phyloP scores from a whole-genome alignment of 1,139 yeast genomes.

The Sugiyamaella xylanicola region DNA sequence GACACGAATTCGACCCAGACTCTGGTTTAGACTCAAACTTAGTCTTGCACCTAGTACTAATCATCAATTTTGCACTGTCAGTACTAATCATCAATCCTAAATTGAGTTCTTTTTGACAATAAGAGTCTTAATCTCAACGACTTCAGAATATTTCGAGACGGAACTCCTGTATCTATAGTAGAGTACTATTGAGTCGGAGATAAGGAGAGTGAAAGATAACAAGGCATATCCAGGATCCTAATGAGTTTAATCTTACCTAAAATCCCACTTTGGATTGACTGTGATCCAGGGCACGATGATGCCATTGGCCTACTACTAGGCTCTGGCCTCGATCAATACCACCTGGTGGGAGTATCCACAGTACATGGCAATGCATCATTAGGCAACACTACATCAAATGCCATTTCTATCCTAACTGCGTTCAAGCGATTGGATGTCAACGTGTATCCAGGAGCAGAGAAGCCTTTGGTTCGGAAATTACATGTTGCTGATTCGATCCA shows the following conservation, averaged over 20 bases:
- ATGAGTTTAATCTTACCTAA: conserved; percentile 20
- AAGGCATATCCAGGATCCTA: not conserved
- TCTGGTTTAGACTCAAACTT: too few species aligned
- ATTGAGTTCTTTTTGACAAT: too few species aligned
- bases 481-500: conserved; percentile 66
- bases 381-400: conserved; percentile 66
- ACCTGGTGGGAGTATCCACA: conserved; percentile 74
- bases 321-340: conserved; percentile 58
- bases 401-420: conserved; percentile 66
- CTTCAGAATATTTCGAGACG: too few species aligned
- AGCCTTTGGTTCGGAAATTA: conserved; percentile 56
- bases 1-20: too few species aligned
- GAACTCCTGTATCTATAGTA: too few species aligned
- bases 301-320: conserved; percentile 73
- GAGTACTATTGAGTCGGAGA: not conserved
- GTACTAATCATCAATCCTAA: too few species aligned
- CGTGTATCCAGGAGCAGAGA: conserved; percentile 66
- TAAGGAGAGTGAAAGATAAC: not conserved
- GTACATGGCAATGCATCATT: conserved; percentile 80
- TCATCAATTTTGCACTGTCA: too few species aligned
- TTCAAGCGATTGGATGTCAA: conserved; percentile 53
- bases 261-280: conserved; percentile 82
- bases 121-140: too few species aligned
- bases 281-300: conserved; percentile 94
- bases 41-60: too few species aligned